A percentile compares a stretch with the other conserved stretches of the same genome.
Conservation (phyloP, 257 asterid genomes). For the Avicennia marina region DNA sequence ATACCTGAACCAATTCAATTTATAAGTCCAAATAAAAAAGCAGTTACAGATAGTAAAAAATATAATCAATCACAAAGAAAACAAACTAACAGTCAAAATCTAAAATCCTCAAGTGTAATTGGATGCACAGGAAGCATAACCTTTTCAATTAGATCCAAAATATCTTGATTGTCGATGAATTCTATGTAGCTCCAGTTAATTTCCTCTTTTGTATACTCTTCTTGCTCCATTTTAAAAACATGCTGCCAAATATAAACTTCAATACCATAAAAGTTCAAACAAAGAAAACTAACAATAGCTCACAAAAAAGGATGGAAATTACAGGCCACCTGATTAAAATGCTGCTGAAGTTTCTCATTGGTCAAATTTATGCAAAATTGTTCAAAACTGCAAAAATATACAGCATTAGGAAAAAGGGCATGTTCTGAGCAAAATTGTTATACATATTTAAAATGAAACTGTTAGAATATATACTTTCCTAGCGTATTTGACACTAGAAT, state of each 20-base stretch:
- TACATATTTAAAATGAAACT: too few relatives aligned
- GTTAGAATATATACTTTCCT: too few relatives aligned
- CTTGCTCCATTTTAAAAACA: conserved; percentile 99
- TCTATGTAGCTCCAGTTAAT: conserved; percentile 99
- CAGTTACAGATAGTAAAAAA: too few relatives aligned
- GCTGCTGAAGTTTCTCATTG: conserved; percentile 99
- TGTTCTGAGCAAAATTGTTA: too few relatives aligned
- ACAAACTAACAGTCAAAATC: too few relatives aligned
- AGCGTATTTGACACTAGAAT: too few relatives aligned
- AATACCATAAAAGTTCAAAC: conserved; percentile 1
- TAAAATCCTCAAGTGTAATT: too few relatives aligned
- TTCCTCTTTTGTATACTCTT: conserved; percentile 96
- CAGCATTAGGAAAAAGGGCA: conserved; percentile 8
- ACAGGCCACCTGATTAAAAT: conserved; percentile 78
- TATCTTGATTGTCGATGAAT: conserved; percentile 96
- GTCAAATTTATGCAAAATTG: conserved; percentile 97
- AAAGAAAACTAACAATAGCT: not conserved
- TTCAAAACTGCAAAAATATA: conserved; percentile 66
- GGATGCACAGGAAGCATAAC: conserved; percentile 22
- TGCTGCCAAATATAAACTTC: conserved; percentile 54
- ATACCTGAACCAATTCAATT: too few relatives aligned
- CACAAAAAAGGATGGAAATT: not conserved
- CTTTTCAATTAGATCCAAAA: conserved; percentile 93
- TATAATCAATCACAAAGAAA: too few relatives aligned
- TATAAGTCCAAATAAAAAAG: too few relatives aligned